Conservation (phyloP, 345 rosid species). For the Cardiospermum halicacabum region DNA sequence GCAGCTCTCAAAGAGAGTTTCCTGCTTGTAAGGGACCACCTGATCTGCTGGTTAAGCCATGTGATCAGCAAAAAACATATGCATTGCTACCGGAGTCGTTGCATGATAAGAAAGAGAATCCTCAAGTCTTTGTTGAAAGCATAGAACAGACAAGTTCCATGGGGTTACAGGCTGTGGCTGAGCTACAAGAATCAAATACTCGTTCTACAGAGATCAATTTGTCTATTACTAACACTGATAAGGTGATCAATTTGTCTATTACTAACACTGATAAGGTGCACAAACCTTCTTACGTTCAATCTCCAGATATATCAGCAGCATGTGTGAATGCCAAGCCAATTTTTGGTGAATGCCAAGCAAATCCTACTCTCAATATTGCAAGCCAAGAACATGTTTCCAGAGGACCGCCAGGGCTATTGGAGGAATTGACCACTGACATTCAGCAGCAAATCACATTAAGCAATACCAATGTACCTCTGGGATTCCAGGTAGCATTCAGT, state of each 20-base stretch:
- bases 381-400: background rate
- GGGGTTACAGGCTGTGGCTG: background rate
- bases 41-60: conserved; percentile 9
- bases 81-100: background rate
- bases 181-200: background rate
- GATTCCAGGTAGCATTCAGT: background rate
- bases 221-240: background rate
- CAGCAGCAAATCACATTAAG: background rate
- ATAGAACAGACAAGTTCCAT: background rate
- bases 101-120: background rate
- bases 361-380: background rate
- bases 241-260: background rate
- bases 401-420: background rate
- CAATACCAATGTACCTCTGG: background rate
- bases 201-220: background rate
- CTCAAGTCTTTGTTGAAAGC: background rate
- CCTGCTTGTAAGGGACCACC: conserved; percentile 11
- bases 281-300: background rate
- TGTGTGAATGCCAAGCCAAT: no score
- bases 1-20: background rate
- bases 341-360: no score
- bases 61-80: conserved; percentile 6
- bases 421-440: background rate
- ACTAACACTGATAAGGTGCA: background rate
- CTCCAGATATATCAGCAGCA: background rate